Conservation (phyloP, 1,139 yeast genomes). For the Debaryomyces sp. region DNA sequence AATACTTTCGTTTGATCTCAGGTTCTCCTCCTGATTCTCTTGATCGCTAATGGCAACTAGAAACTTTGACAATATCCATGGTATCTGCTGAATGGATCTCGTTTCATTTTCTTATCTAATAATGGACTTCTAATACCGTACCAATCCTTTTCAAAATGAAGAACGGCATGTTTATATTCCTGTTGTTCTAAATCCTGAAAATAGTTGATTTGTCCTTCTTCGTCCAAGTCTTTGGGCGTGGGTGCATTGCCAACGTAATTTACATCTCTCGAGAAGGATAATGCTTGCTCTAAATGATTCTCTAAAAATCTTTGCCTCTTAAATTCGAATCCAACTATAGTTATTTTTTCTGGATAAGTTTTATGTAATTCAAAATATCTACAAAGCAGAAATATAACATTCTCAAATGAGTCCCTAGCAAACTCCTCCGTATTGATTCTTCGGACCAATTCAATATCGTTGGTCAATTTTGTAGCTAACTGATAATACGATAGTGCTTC, state of each 20-base stretch:
- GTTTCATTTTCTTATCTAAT: slow-evolving; percentile 41
- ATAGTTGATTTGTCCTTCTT: slow-evolving; percentile 28
- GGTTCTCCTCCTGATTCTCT: neutral
- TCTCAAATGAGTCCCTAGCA: slow-evolving; percentile 84
- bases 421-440: slow-evolving; percentile 59
- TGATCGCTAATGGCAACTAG: slow-evolving; percentile 17
- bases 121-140: slow-evolving; percentile 54
- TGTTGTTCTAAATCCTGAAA: slow-evolving; percentile 44
- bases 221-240: slow-evolving; percentile 34
- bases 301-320: slow-evolving; percentile 60
- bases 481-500: slow-evolving; percentile 64
- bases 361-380: slow-evolving; percentile 53
- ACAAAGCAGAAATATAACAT: slow-evolving; percentile 64
- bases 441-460: slow-evolving; percentile 15
- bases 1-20: slow-evolving; percentile 3
- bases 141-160: slow-evolving; percentile 60
- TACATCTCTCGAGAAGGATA: slow-evolving; percentile 41
- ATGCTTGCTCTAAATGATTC: slow-evolving; percentile 54
- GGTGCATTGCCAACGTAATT: slow-evolving; percentile 69
- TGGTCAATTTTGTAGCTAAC: slow-evolving; percentile 25
- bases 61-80: slow-evolving; percentile 42
- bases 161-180: slow-evolving; percentile 59
- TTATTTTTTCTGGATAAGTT: slow-evolving; percentile 52
- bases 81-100: slow-evolving; percentile 63
- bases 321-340: slow-evolving; percentile 75